Base-by-base conservation (phyloP, 495 filamentous ascomycete genomes). In the Penicillium atrosanguineum region DNA sequence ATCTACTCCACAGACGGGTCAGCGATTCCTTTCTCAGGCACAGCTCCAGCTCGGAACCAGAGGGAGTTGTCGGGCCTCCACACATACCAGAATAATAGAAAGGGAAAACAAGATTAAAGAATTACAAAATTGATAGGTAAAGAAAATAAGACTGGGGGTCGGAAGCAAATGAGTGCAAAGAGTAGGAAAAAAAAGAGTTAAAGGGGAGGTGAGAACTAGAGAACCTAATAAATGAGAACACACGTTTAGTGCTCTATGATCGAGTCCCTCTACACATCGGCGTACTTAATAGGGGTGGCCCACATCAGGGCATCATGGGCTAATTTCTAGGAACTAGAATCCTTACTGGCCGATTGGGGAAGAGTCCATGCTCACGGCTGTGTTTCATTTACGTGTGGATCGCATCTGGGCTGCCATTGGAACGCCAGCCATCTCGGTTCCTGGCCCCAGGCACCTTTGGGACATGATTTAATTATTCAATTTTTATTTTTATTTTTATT, bases 351-450 rank as follows among this genome's bases (percentile, higher is more conserved):
- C 40, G 23, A 36, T 34, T 56, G 51, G 56, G 56, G 56, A 20
- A n/a, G 28, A 28, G 3, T 25, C 42, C 15, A 34, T 34, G 36
- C 55, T 57, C 53, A 53, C 51, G 50, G 59, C 45, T 45, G 26
- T 51, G 59, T 62, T 59, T 62, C 59, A 59, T 62, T 62, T 52
- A 48, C 44, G 40, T 43, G 59, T 59, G 59, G 59, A 58, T 50
- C 44, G 28, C 39, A 45, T 23, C 15, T 38, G 45, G 46, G 37
- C 40, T 50, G 47, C 53, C 53, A 56, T 56, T 56, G 53, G 47
- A 19, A 42, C 38, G 31, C 38, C 39, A 38, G 28, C 25, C 26
- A 45, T 37, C 28, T 21, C 15, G 34, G 37, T 43, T 51, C 37
- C 47, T 46, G 28, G 46, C 34, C 7, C 26, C 23, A 23, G 23